Conservation (phyloP, 768 basidiomycete genomes). For the Mycena sanguinolenta region DNA sequence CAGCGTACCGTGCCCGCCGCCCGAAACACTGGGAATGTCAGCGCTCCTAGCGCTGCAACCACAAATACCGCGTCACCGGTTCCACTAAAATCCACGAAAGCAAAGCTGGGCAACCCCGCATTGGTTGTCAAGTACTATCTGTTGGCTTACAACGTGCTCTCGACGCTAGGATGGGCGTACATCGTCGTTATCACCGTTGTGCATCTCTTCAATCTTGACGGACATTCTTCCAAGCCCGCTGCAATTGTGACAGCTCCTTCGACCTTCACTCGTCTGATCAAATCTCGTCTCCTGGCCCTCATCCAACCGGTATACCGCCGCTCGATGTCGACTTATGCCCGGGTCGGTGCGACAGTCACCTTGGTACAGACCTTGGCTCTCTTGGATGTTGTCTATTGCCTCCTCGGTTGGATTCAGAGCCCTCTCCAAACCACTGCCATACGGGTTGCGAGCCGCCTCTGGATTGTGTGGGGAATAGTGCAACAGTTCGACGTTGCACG, state of each 20-base stretch:
- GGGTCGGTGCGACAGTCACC: conserved; percentile 71
- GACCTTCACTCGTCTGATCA: conserved; percentile 52
- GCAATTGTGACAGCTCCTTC: conserved; percentile 51
- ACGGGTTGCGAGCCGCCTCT: conserved; percentile 86
- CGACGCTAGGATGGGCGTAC: conserved; percentile 81
- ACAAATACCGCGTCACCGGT: too few species aligned
- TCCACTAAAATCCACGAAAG: too few species aligned
- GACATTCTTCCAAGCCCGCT: conserved; percentile 48
- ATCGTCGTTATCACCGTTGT: conserved; percentile 70
- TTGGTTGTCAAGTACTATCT: conserved; percentile 75
- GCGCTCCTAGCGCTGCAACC: too few species aligned
- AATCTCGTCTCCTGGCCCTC: conserved; percentile 53
- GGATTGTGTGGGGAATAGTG: conserved; percentile 88
- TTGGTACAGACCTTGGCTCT: conserved; percentile 87
- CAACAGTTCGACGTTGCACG: conserved; percentile 75
- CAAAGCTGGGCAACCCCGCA: conserved; percentile 32
- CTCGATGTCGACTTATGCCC: conserved; percentile 69
- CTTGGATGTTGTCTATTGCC: conserved; percentile 87
- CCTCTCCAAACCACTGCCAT: conserved; percentile 79
- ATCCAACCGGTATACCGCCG: conserved; percentile 62
- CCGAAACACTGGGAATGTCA: too few species aligned
- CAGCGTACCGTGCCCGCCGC: too few species aligned
- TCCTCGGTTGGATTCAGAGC: conserved; percentile 84
- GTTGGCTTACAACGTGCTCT: conserved; percentile 81
- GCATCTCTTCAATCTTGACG: conserved; percentile 63